Evolutionary conservation across 805 yeast species (phyloP).

Genomic region (Candida insectalens): DNA sequence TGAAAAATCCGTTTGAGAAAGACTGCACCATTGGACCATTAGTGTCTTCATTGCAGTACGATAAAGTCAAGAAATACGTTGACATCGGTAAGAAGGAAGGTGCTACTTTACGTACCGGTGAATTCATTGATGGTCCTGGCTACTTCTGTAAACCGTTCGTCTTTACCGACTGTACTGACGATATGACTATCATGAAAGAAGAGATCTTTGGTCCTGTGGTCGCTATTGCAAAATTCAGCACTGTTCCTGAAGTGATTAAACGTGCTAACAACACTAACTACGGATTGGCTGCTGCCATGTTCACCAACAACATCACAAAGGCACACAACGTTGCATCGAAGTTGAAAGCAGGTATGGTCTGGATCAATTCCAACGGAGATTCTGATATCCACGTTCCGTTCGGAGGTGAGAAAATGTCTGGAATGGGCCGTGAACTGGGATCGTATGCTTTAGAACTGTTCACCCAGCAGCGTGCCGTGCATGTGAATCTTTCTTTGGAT

Average conservation of each 20-base stretch:
- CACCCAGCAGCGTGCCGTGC: slow-evolving; percentile 59
- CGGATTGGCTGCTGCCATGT: slow-evolving; percentile 76
- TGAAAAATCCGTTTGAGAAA: slow-evolving; percentile 63
- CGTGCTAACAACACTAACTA: slow-evolving; percentile 61
- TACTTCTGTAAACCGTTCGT: slow-evolving; percentile 64
- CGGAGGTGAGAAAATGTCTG: slow-evolving; percentile 62
- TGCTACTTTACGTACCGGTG: slow-evolving; percentile 65
- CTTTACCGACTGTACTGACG: slow-evolving; percentile 57
- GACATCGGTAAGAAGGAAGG: slow-evolving; percentile 61
- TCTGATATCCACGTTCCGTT: slow-evolving; percentile 50
- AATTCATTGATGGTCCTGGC: slow-evolving; percentile 47
- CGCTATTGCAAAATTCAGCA: slow-evolving; percentile 53
- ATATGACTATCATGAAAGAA: slow-evolving; percentile 55
- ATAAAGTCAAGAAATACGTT: slow-evolving; percentile 58
- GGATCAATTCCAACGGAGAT: slow-evolving; percentile 52
- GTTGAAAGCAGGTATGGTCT: slow-evolving; percentile 58
- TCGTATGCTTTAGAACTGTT: slow-evolving; percentile 53
- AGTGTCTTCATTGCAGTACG: slow-evolving; percentile 55
- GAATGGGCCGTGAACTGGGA: slow-evolving; percentile 62
- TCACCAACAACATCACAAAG: slow-evolving; percentile 51
- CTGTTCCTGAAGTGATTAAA: slow-evolving; percentile 53
- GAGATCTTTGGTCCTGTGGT: slow-evolving; percentile 82
- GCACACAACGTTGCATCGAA: slow-evolving; percentile 53
- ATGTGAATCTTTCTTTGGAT: slow-evolving; percentile 43
- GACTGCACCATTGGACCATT: slow-evolving; percentile 66